Evolutionary conservation across 2,329 filamentous ascomycete species (phyloP).

Genomic region (Sclerotinia sclerotiorum): DNA sequence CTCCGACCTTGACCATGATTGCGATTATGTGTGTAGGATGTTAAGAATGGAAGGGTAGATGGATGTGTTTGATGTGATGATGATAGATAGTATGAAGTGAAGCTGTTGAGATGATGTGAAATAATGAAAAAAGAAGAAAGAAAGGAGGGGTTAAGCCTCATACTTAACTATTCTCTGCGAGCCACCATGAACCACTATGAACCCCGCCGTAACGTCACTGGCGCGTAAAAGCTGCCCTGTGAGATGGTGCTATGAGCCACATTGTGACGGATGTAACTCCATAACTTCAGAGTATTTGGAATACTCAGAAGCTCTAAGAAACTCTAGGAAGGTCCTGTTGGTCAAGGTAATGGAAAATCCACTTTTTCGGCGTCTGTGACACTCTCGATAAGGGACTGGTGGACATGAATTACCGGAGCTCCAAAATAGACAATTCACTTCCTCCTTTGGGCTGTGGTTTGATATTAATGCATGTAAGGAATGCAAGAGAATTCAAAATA

Average conservation of each 20-base stretch:
- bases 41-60: neutral
- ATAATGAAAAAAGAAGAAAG: neutral
- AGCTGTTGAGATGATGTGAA: neutral
- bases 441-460: neutral
- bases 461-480: neutral
- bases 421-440: neutral
- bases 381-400: neutral
- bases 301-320: conserved; percentile 14
- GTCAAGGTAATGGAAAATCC: neutral
- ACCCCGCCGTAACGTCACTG: conserved; percentile 12
- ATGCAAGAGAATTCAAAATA: neutral
- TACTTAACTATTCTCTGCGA: conserved; percentile 3
- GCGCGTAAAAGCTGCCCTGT: neutral
- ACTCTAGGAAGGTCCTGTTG: conserved; percentile 5
- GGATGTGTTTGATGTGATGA: neutral
- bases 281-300: conserved; percentile 4
- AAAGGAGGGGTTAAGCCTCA: neutral
- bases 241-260: neutral
- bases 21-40: conserved; percentile 19
- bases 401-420: neutral
- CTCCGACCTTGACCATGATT: conserved; percentile 65
- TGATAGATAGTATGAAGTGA: neutral
- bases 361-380: neutral
- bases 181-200: no score
- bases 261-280: neutral